Base-by-base conservation (phyloP, 2,329 filamentous ascomycete species). In the Mariannaea elegans region DNA sequence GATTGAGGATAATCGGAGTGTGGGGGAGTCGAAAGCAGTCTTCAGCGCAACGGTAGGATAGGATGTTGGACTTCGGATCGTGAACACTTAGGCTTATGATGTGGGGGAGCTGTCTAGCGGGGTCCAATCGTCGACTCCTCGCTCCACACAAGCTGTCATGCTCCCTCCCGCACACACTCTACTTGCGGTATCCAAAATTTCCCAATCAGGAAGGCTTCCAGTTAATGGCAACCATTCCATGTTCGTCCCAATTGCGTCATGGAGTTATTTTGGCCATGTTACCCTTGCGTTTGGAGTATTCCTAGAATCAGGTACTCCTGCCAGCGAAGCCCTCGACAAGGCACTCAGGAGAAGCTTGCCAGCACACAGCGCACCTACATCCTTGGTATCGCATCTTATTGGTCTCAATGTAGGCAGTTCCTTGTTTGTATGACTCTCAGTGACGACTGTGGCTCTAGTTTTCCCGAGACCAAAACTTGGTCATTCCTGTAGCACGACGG, bases 51-150 rank as follows among this genome's bases (percentile, higher is more conserved):
- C 9, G 24, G 24, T 5, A 6, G 24, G 24, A 5, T 27, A 34
- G n/a, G 44, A 24, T 38, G 32, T 32, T 38, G 48, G 46, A 18
- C 31, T 46, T 21, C 6, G 14, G 29, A 31, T 31, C 46, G 47
- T 58, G 55, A 52, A 58, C 41, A 24, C 32, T 58, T 32, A 3
- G 18, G 41, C 39, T 47, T 23, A 47, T 57, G 54, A 50, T 46
- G 45, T 27, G 42, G 21, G 24, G 14, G 31, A 9, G 24, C n/a
- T 36, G 24, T 29, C 12, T 36, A 36, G 24, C 14, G 23, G 24
- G 24, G 42, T 46, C 12, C 13, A 36, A 8, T 10, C 12, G 32
- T 36, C 12, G 13, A 36, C 12, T 13, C 27, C 7, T 7, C 27
- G 27, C 27, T 31, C 27, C 27, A 31, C 34, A 38, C 8, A n/a